A percentile compares a stretch with the other conserved stretches of the same genome.
Evolutionary conservation across 306 rosid species (phyloP).

Genomic region (Cotoneaster glaucophyllus): DNA sequence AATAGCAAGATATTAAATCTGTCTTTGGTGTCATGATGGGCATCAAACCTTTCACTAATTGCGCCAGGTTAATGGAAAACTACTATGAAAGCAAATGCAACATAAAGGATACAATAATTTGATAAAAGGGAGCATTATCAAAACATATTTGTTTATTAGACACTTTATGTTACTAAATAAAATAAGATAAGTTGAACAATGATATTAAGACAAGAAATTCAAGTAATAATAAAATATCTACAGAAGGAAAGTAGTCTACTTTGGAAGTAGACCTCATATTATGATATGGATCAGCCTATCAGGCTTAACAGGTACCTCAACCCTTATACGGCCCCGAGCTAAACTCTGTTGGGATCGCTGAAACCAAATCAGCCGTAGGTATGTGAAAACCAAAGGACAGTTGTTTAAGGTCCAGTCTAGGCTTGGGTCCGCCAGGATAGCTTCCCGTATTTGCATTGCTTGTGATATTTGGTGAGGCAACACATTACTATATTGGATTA

Average conservation of each 20-base stretch:
- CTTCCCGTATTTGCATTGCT: neutral
- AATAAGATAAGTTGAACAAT: neutral
- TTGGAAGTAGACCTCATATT: neutral
- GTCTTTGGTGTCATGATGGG: neutral
- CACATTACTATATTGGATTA: neutral
- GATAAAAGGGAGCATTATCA: neutral
- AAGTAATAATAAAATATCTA: neutral
- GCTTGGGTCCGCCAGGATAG: neutral
- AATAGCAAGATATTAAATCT: neutral
- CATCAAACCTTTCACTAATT: neutral
- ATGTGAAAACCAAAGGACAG: neutral
- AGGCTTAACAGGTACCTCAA: neutral
- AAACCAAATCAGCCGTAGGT: neutral
- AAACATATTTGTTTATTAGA: neutral
- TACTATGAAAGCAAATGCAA: neutral
- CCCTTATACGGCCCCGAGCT: neutral
- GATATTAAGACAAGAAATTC: neutral
- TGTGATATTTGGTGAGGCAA: neutral
- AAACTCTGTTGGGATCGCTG: neutral
- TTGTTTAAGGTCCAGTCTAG: neutral
- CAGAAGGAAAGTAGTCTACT: neutral
- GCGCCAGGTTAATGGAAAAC: neutral
- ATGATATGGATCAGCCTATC: neutral
- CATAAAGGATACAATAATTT: neutral
- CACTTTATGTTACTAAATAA: neutral